Conservation (phyloP, 805 yeast species). For the Candida schatavii region DNA sequence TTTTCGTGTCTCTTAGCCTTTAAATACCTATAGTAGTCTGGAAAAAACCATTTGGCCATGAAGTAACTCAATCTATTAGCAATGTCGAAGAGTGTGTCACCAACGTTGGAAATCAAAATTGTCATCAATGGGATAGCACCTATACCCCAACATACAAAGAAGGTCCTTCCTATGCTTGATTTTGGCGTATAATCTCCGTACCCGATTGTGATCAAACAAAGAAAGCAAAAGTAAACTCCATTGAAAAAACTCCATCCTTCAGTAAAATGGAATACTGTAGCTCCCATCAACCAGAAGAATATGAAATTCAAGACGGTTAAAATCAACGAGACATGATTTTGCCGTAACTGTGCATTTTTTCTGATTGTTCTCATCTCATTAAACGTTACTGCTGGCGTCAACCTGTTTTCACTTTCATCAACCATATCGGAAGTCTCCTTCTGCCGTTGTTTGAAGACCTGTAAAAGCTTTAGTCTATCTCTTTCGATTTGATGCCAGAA, state of each 20-base stretch:
- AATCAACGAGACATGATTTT: slow-evolving; percentile 37
- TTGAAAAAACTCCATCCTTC: slow-evolving; percentile 75
- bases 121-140: slow-evolving; percentile 88
- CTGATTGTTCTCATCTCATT: slow-evolving; percentile 54
- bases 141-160: slow-evolving; percentile 78
- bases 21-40: slow-evolving; percentile 4
- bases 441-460: slow-evolving; percentile 12
- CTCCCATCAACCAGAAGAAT: slow-evolving; percentile 72
- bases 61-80: slow-evolving; percentile 15
- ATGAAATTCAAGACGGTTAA: slow-evolving; percentile 45
- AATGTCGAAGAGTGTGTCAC: slow-evolving; percentile 52
- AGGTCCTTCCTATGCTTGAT: slow-evolving; percentile 62
- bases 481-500: slow-evolving; percentile 65
- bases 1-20: neutral
- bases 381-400: slow-evolving; percentile 50
- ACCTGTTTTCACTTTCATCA: slow-evolving; percentile 4
- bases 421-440: slow-evolving; percentile 6
- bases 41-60: slow-evolving; percentile 8
- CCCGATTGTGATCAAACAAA: slow-evolving; percentile 78
- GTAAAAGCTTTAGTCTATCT: slow-evolving; percentile 36
- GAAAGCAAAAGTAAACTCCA: slow-evolving; percentile 70
- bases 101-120: slow-evolving; percentile 65
- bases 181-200: slow-evolving; percentile 74
- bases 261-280: slow-evolving; percentile 52
- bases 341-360: slow-evolving; percentile 34